These are phyloP conservation scores for Aspergillus sparsus DNA, from an alignment of 495 filamentous ascomycete genomes.

Conservation along the genomic window DNA sequence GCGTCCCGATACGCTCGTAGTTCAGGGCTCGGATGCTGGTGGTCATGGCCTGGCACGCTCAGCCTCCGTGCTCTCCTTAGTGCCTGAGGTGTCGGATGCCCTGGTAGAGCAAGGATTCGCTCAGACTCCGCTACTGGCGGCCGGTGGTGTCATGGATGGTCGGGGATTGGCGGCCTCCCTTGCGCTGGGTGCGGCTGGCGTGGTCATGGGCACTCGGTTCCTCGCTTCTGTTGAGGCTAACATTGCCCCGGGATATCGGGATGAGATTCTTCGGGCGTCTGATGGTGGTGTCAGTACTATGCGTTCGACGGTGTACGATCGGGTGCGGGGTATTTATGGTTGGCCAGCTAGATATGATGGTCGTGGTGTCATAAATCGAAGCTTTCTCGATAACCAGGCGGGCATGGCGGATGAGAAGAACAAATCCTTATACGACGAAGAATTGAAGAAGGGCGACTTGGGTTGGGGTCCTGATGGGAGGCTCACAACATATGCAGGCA, in stretches of 20 bases:
- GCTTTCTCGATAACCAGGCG: conserved; percentile 35
- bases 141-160: conserved; percentile 69
- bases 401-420: conserved; percentile 12
- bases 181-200: conserved; percentile 61
- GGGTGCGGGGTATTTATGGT: conserved; percentile 58
- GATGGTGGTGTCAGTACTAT: conserved; percentile 68
- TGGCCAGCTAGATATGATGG: conserved; percentile 67
- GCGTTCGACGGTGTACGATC: conserved; percentile 67
- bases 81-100: conserved; percentile 58
- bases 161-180: conserved; percentile 62
- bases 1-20: conserved; percentile 63
- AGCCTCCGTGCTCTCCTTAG: conserved; percentile 55
- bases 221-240: conserved; percentile 60
- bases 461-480: conserved; percentile 58
- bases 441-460: conserved; percentile 47
- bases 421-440: conserved; percentile 50
- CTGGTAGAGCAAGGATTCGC: conserved; percentile 35
- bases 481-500: conserved; percentile 66
- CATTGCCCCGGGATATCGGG: conserved; percentile 56
- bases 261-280: conserved; percentile 55
- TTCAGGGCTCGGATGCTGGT: conserved; percentile 72
- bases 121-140: conserved; percentile 59
- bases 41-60: conserved; percentile 65
- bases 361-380: conserved; percentile 61
- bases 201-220: conserved; percentile 70